A percentile compares a stretch with the other conserved stretches of the same genome.
Conservation (phyloP, 1,284 basidiomycete genomes). For the Stereum hirsutum region DNA sequence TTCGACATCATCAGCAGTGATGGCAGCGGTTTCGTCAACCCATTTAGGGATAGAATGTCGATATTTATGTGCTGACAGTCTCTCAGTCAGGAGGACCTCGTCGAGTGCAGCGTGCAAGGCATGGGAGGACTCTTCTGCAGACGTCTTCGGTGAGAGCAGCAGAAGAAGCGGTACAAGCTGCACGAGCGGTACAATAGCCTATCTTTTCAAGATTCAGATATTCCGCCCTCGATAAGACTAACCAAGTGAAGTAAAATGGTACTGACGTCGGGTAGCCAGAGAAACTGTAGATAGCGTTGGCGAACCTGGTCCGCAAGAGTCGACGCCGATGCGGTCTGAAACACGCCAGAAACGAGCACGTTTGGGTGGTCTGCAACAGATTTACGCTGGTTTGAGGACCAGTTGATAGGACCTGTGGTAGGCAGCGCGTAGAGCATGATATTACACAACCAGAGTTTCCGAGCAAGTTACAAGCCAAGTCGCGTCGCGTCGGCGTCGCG, state of each 20-base stretch:
- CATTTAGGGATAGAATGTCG: constrained; percentile 48
- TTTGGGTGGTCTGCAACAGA: too few relatives aligned
- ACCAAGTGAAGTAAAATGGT: too few relatives aligned
- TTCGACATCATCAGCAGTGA: constrained; percentile 45
- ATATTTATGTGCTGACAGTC: constrained; percentile 50
- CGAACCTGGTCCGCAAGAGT: constrained; percentile 10
- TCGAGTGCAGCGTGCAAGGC: constrained; percentile 48
- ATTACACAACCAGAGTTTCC: too few relatives aligned
- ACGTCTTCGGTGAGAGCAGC: constrained; percentile 34
- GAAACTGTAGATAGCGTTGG: constrained; percentile 53
- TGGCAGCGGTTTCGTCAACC: constrained; percentile 21
- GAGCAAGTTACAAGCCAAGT: too few relatives aligned
- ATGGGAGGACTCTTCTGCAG: constrained; percentile 26
- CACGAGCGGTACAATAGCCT: constrained; percentile 63
- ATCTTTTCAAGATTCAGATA: neutral
- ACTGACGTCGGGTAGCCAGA: constrained; percentile 65
- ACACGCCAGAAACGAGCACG: too few relatives aligned
- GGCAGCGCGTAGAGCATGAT: too few relatives aligned
- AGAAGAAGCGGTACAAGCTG: constrained; percentile 45
- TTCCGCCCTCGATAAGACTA: too few relatives aligned
- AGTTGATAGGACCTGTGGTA: too few relatives aligned
- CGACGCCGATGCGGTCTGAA: too few relatives aligned
- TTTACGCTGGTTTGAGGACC: too few relatives aligned
- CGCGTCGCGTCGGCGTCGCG: too few relatives aligned
- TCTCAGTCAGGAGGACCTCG: constrained; percentile 49